Evolutionary conservation across 2,329 filamentous ascomycete genomes (phyloP), one percentile per base, ranked within the genome.

Genomic region (Arthroderma uncinatum): DNA sequence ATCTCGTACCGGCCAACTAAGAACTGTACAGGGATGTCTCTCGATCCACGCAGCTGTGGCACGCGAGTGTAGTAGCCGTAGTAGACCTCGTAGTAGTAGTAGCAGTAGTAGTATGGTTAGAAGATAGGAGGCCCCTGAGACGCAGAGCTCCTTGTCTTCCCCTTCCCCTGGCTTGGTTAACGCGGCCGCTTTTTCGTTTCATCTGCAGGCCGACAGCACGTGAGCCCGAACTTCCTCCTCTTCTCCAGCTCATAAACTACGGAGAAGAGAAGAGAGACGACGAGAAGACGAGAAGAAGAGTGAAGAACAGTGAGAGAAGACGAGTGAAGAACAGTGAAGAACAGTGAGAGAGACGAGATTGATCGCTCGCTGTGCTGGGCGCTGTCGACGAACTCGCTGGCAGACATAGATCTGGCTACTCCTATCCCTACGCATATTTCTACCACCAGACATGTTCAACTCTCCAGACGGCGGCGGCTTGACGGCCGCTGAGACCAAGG

Each of bases 401-500:
- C 19, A 42, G 30, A 33, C 30, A 33, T 33, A 2, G 30, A 33
- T 10, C 30, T 33, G 6, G 6, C 30, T 33, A 5, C 30, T 10
- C 10, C 30, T 33, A 6, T 10, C 10, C 30, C 30, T 10, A 5
- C 30, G 6, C 30, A 1, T 33, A 33, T 33, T 10, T 33, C 30
- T 33, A 33, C 30, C 10, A 33, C 30, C 10, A 19, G 23, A 8
- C n/a, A 42, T 42, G 39, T 42, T 42, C 39, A 42, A 42, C 39
- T 42, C 39, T 1, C 39, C 44, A 16, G 44, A 48, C 21, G 28
- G 21, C 21, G 53, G 56, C 55, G 39, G 53, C 48, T 47, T 57
- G 56, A 56, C 60, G 48, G 44, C 55, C 30, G 48, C 58, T 47
- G 56, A 58, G 50, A 59, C 61, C 53, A 62, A 60, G 36, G 28